Base-by-base conservation (phyloP, 148 eudicot species). In the Amaranthus hypochondriacus region DNA sequence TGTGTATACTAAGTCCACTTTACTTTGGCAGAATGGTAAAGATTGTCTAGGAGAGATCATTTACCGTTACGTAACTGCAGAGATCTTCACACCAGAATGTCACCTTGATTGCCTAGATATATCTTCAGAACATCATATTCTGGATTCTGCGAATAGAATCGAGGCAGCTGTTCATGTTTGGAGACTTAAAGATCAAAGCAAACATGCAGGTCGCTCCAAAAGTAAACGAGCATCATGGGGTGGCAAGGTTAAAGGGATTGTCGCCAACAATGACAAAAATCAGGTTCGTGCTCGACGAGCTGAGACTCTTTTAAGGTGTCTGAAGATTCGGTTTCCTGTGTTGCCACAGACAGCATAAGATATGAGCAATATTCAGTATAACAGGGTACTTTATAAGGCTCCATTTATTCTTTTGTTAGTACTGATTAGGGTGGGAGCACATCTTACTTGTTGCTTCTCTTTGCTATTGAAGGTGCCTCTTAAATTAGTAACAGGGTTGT, bases 81-180 rank as follows among this genome's bases (percentile, higher is more conserved):
- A 90, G 59, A 85, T 83, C 72, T 90, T 92, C 86, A 85, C 87
- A 39, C 94, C 99, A 1, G 99, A 92, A 64, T 82, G 84, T 74
- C 93, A 92, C 54, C 92, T 92, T 53, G 92, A 89, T 80, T 86
- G 89, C 81, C 84, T 95, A 14, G 91, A 92, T 73, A 73, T 92
- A 66, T 85, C 99, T 63, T 88, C 99, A 6, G 99, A 95, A 78
- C 95, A 95, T 76, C 92, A 86, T 50, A 88, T 94, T 12, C 82
- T 92, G 46, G 97, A 90, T 73, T 87, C 92, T 66, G 99, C 91
- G 42, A 89, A 92, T 69, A 88, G 90, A 77, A 83, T 95, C 56
- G 99, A 95, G 86, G 97, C 99, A 18, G 89, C 97, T 72, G 82
- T 95, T 74, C 91, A 95, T 76, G 93, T 89, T 8, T 92, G 99